Conservation (phyloP, 2,329 filamentous ascomycete genomes). For the Cordyceps militaris region DNA sequence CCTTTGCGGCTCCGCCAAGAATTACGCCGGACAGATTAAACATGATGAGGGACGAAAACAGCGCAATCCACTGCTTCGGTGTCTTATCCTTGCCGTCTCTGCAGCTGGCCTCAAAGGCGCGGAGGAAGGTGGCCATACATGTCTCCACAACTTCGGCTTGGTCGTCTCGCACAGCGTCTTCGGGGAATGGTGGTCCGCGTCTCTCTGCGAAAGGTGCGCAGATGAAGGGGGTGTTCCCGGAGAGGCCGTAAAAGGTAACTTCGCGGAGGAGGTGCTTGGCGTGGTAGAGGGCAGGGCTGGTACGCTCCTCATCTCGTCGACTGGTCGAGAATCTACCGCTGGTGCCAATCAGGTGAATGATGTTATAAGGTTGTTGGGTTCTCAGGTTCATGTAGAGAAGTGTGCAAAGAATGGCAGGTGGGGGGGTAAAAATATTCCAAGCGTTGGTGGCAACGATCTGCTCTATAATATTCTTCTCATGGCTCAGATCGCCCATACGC, state of each 20-base stretch:
- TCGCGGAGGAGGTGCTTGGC: constrained; percentile 51
- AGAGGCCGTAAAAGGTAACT: constrained; percentile 46
- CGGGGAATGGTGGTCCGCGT: constrained; percentile 20
- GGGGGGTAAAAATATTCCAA: constrained; percentile 7
- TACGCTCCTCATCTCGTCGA: constrained; percentile 41
- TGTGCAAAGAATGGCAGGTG: constrained; percentile 42
- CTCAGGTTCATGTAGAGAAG: constrained; percentile 47
- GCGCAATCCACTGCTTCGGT: constrained; percentile 42
- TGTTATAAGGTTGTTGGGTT: constrained; percentile 40
- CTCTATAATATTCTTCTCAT: constrained; percentile 6
- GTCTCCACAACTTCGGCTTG: constrained; percentile 43
- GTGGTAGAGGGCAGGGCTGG: constrained; percentile 44
- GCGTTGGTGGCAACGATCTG: constrained; percentile 1
- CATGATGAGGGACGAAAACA: constrained; percentile 50
- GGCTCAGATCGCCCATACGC: constrained; percentile 7
- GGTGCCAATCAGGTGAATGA: constrained; percentile 45
- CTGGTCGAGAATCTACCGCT: constrained; percentile 42
- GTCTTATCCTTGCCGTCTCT: constrained; percentile 26
- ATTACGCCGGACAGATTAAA: constrained; percentile 50
- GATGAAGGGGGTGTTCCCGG: constrained; percentile 40
- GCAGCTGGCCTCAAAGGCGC: constrained; percentile 42
- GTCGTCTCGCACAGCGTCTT: constrained; percentile 41
- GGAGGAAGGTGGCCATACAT: constrained; percentile 45
- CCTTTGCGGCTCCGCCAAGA: constrained; percentile 34
- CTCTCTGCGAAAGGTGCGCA: constrained; percentile 18